A percentile compares a stretch with the other conserved stretches of the same genome.
Evolutionary conservation across 2,329 filamentous ascomycete species (phyloP).

Genomic region (Trichoderma lentiforme): DNA sequence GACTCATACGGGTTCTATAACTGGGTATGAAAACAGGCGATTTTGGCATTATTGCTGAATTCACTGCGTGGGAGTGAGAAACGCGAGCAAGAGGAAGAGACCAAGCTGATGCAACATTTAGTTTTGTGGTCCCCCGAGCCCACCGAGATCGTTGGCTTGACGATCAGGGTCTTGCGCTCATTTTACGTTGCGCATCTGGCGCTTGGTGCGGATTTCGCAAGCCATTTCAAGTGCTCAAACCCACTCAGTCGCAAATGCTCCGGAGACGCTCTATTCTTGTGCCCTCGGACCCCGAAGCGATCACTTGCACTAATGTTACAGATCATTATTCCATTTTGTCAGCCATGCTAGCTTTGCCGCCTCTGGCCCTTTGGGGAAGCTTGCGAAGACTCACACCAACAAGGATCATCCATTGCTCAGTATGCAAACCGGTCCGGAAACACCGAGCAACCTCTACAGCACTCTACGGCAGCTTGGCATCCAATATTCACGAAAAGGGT

Average conservation of each 20-base stretch:
- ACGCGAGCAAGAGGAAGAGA: background rate
- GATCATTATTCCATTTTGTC: conserved; percentile 1
- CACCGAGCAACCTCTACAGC: background rate
- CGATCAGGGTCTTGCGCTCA: conserved; percentile 14
- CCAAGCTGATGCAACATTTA: conserved; percentile 9
- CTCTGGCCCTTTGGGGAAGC: background rate
- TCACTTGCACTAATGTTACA: background rate
- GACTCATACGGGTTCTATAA: background rate
- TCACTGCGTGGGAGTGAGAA: background rate
- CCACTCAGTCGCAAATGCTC: background rate
- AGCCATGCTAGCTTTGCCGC: background rate
- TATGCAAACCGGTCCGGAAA: background rate
- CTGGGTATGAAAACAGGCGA: background rate
- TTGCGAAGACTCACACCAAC: background rate
- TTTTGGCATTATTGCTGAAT: background rate
- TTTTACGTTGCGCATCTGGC: conserved; percentile 13
- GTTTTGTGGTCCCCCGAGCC: background rate
- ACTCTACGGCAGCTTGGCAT: background rate
- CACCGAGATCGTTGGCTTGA: conserved; percentile 8
- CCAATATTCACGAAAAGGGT: background rate
- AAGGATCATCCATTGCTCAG: conserved; percentile 1
- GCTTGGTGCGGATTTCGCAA: background rate
- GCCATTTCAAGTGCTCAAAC: background rate
- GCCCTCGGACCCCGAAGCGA: background rate
- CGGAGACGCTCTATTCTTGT: background rate